Conservation (phyloP, 2,329 filamentous ascomycete species). For the Chaetomium strumarium region DNA sequence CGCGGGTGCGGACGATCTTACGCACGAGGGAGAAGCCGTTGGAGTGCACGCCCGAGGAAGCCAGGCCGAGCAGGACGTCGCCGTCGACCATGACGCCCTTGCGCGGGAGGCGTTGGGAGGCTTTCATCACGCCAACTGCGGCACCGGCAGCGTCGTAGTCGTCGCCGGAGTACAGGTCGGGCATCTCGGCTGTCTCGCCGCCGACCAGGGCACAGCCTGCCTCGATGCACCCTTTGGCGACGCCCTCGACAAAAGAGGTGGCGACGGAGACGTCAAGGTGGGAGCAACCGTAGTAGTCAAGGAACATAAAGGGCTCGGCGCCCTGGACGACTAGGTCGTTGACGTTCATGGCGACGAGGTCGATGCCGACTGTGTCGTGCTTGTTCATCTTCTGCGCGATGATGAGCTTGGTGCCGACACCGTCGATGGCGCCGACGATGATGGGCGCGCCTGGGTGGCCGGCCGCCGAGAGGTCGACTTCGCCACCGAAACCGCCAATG, state of each 20-base stretch:
- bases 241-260: slow-evolving; percentile 82
- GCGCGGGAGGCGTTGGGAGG: slow-evolving; percentile 66
- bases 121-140: slow-evolving; percentile 75
- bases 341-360: slow-evolving; percentile 98
- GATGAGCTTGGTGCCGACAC: slow-evolving; percentile 94
- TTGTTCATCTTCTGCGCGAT: slow-evolving; percentile 85
- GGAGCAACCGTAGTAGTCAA: slow-evolving; percentile 96
- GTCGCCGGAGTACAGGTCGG: slow-evolving; percentile 80
- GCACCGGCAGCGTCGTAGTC: slow-evolving; percentile 93
- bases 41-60: slow-evolving; percentile 83
- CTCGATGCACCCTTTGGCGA: slow-evolving; percentile 79
- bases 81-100: slow-evolving; percentile 70
- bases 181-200: slow-evolving; percentile 98
- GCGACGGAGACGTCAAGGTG: slow-evolving; percentile 73
- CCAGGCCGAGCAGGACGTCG: slow-evolving; percentile 80
- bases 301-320: slow-evolving; percentile 89
- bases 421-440: slow-evolving; percentile 90
- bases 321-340: slow-evolving; percentile 97
- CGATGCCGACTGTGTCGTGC: slow-evolving; percentile 92
- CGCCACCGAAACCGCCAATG: slow-evolving; percentile 92
- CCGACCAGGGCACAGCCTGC: slow-evolving; percentile 89
- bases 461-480: slow-evolving; percentile 69
- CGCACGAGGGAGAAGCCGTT: slow-evolving; percentile 98
- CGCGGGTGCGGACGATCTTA: slow-evolving; percentile 71
- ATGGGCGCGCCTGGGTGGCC: slow-evolving; percentile 71